Conservation (phyloP, 768 basidiomycete genomes). For the Lanmaoa pseudosensibilis region DNA sequence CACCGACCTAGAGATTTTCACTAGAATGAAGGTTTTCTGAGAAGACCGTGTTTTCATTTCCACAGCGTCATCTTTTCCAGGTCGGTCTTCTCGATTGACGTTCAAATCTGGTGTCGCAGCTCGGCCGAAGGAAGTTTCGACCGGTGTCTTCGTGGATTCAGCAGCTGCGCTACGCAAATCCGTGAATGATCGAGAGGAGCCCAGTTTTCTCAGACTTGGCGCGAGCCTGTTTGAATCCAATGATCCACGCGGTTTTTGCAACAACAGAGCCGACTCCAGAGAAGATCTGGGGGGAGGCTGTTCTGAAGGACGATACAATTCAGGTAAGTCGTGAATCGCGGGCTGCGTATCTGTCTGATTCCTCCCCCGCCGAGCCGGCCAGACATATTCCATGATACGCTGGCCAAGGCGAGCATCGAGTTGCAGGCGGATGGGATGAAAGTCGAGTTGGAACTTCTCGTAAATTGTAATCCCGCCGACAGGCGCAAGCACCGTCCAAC, state of each 20-base stretch:
- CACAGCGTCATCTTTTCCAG: slow-evolving; percentile 57
- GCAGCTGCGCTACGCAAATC: slow-evolving; percentile 55
- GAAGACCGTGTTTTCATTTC: slow-evolving; percentile 81
- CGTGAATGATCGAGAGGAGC: slow-evolving; percentile 67
- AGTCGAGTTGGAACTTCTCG: slow-evolving; percentile 72
- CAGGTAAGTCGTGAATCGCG: slow-evolving; percentile 2
- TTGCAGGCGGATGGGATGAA: slow-evolving; percentile 86
- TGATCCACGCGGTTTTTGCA: slow-evolving; percentile 33
- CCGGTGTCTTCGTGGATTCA: slow-evolving; percentile 29
- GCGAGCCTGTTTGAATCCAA: slow-evolving; percentile 35
- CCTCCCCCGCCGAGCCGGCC: slow-evolving; percentile 58
- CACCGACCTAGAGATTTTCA: slow-evolving; percentile 67
- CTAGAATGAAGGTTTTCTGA: slow-evolving; percentile 80
- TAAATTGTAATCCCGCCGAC: slow-evolving; percentile 93
- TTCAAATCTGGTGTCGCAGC: slow-evolving; percentile 17
- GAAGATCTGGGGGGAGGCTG: slow-evolving; percentile 41
- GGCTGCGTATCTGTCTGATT: slow-evolving; percentile 6
- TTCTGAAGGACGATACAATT: slow-evolving; percentile 23
- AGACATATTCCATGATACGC: slow-evolving; percentile 86
- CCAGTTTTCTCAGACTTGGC: slow-evolving; percentile 52
- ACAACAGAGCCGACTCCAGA: slow-evolving; percentile 48
- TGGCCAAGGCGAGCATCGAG: slow-evolving; percentile 81
- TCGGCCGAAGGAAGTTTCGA: slow-evolving; percentile 10
- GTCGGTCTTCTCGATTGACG: slow-evolving; percentile 16
- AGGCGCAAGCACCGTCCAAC: slow-evolving; percentile 83